These are phyloP conservation scores for Erodium maritimum DNA, from an alignment of 345 rosid species.

Conservation along the genomic window DNA sequence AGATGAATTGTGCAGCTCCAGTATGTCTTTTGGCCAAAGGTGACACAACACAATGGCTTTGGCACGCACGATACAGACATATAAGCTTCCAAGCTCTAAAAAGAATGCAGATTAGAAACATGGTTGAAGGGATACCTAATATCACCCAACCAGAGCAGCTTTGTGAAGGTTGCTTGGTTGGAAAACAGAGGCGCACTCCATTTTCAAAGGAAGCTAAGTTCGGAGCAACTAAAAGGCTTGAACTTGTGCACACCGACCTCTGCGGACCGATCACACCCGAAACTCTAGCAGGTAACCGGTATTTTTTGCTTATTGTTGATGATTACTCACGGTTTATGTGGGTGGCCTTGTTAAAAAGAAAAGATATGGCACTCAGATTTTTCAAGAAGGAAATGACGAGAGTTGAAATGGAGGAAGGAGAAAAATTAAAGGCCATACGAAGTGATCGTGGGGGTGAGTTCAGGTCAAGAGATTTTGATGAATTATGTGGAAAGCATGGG, in stretches of 20 bases:
- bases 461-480: background rate
- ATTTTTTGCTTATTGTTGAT: too few species aligned
- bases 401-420: constrained; percentile 1
- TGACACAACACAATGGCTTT: too few species aligned
- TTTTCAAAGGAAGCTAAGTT: background rate
- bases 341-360: constrained; percentile 5
- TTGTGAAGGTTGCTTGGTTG: background rate
- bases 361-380: background rate
- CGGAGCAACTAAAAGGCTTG: constrained; percentile 4
- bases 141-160: background rate
- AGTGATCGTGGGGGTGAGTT: too few species aligned
- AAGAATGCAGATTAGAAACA: too few species aligned
- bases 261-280: too few species aligned
- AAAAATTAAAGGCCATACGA: background rate
- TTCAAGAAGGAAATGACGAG: background rate
- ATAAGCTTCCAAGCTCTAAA: too few species aligned
- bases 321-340: too few species aligned
- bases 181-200: constrained; percentile 4
- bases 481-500: background rate
- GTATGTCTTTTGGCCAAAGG: too few species aligned
- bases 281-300: too few species aligned
- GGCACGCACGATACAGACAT: too few species aligned
- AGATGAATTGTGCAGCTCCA: too few species aligned
- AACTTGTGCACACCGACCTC: constrained; percentile 6
- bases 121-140: too few species aligned